Evolutionary conservation across 768 basidiomycete genomes (phyloP).

Genomic region (Cystobasidiopsis lactophilus): DNA sequence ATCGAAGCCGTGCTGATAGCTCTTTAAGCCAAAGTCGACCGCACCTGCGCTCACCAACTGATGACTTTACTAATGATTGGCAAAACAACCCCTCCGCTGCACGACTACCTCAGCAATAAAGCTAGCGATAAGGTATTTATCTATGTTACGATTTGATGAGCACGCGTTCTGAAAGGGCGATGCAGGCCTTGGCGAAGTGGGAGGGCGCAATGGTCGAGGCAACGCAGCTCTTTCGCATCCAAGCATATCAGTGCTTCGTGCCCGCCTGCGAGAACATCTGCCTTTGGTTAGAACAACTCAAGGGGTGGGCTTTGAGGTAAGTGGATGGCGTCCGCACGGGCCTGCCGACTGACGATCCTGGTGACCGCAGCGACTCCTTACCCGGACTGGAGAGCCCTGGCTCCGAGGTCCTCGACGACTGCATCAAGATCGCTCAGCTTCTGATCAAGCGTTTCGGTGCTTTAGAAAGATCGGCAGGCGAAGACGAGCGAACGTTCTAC

Average conservation of each 20-base stretch:
- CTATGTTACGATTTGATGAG: background rate
- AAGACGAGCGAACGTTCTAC: conserved; percentile 17
- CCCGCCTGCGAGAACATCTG: conserved; percentile 17
- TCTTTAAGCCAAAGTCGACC: too few relatives aligned
- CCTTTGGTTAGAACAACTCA: conserved; percentile 14
- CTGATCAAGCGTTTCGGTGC: background rate
- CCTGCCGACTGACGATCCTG: too few relatives aligned
- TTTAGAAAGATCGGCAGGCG: conserved; percentile 12
- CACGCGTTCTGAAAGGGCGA: background rate
- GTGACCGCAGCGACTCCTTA: too few relatives aligned
- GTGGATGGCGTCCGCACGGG: too few relatives aligned
- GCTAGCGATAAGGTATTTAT: conserved; percentile 14
- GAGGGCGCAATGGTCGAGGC: conserved; percentile 13
- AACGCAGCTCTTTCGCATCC: conserved; percentile 9
- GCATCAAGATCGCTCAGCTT: conserved; percentile 5
- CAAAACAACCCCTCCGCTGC: conserved; percentile 6
- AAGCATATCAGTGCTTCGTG: conserved; percentile 11
- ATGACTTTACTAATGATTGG: conserved; percentile 17
- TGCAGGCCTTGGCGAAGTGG: conserved; percentile 17
- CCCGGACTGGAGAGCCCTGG: too few relatives aligned
- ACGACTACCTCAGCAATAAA: conserved; percentile 18
- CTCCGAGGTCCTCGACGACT: background rate
- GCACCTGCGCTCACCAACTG: too few relatives aligned
- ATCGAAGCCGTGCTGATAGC: too few relatives aligned
- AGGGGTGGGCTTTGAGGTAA: conserved; percentile 8